phyloP scores from a whole-genome alignment of 495 filamentous ascomycete species.

The Aspergillus ellipticus region DNA sequence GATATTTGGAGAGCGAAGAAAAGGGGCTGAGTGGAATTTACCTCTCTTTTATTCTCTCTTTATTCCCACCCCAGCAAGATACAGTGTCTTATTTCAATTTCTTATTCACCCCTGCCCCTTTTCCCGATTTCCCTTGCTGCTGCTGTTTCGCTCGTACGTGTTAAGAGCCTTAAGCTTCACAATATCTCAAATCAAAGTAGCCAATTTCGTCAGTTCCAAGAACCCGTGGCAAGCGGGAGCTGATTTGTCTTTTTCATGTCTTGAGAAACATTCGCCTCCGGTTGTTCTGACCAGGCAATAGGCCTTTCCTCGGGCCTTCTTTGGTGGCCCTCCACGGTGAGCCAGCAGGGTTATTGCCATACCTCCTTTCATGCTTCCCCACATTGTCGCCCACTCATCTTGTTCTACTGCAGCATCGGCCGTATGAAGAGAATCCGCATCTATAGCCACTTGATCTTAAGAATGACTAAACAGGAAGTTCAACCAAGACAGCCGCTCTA shows the following conservation, averaged over 20 bases:
- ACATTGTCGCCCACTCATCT: not conserved
- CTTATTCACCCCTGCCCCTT: conserved; percentile 28
- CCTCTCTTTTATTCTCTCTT: conserved; percentile 47
- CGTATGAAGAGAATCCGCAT: not conserved
- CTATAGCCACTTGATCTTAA: not conserved
- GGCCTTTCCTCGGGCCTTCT: not conserved
- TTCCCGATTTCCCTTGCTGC: conserved; percentile 10
- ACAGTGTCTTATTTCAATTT: conserved; percentile 40
- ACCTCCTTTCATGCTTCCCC: too few species aligned
- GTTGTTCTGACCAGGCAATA: not conserved
- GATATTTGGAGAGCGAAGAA: conserved; percentile 49
- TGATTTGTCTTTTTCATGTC: not conserved
- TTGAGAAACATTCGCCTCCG: not conserved
- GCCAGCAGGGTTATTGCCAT: too few species aligned
- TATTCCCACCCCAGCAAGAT: conserved; percentile 49
- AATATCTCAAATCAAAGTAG: conserved; percentile 21
- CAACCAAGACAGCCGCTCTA: not conserved
- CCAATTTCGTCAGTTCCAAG: not conserved
- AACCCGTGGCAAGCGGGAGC: not conserved
- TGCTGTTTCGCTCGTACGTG: conserved; percentile 13
- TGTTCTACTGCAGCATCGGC: not conserved
- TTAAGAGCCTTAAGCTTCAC: conserved; percentile 13
- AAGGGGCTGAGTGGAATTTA: conserved; percentile 48
- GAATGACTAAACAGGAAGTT: not conserved
- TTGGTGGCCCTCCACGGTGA: too few species aligned